A percentile compares a stretch with the other conserved stretches of the same genome.
Conservation (phyloP, 495 filamentous ascomycete genomes). For the Halenospora varia region DNA sequence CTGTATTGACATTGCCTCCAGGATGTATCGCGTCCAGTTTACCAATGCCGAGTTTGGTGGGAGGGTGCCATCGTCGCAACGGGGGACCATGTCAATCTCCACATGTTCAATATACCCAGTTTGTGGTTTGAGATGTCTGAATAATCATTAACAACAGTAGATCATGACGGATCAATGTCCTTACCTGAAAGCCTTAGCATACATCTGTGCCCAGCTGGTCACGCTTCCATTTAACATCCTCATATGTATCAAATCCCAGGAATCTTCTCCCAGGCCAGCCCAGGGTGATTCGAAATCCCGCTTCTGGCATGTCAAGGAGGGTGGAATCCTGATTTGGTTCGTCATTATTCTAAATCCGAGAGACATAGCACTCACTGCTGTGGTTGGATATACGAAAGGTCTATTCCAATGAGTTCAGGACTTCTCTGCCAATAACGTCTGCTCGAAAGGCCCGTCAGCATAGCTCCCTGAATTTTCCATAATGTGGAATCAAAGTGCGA, state of each 20-base stretch:
- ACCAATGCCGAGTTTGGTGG: slow-evolving; percentile 42
- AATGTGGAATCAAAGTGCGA: too few relatives aligned
- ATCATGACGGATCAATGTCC: slow-evolving; percentile 17
- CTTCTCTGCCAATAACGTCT: too few relatives aligned
- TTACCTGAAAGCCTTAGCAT: slow-evolving; percentile 63
- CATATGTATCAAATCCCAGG: slow-evolving; percentile 85
- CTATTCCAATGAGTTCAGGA: slow-evolving; percentile 68
- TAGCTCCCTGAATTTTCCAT: too few relatives aligned
- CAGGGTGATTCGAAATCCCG: slow-evolving; percentile 82
- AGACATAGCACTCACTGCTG: slow-evolving; percentile 46
- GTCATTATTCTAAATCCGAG: too few relatives aligned
- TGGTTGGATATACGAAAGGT: slow-evolving; percentile 80
- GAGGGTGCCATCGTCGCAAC: slow-evolving; percentile 66
- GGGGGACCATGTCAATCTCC: slow-evolving; percentile 80
- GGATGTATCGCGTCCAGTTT: slow-evolving; percentile 67
- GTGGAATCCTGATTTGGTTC: slow-evolving; percentile 60
- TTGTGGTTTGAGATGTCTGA: slow-evolving; percentile 74
- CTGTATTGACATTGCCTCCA: slow-evolving; percentile 62
- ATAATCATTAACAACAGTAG: not conserved
- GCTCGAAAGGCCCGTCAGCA: too few relatives aligned
- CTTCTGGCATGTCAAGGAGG: slow-evolving; percentile 63
- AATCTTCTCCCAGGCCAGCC: slow-evolving; percentile 63
- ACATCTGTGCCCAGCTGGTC: slow-evolving; percentile 72
- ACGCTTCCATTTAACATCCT: slow-evolving; percentile 80
- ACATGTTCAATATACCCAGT: slow-evolving; percentile 80